Percentiles rank a stretch among this genome's conserved stretches.
These are phyloP conservation scores for Monosporascus sp. DNA, from an alignment of 2,329 filamentous ascomycete genomes.

Conservation along the genomic window DNA sequence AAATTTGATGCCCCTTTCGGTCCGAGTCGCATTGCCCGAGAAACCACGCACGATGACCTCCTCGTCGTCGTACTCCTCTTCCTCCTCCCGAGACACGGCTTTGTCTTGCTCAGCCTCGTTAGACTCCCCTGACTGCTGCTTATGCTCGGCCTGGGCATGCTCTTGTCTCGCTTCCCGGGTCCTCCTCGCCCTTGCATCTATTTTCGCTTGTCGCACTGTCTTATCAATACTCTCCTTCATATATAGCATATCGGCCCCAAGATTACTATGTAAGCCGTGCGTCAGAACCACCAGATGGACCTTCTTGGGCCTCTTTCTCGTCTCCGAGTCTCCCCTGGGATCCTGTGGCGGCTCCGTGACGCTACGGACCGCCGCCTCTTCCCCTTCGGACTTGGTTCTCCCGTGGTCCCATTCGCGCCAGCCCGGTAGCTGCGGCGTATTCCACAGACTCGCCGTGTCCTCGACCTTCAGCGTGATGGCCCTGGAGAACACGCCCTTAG, in stretches of 20 bases:
- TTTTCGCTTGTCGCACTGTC: conserved; percentile 67
- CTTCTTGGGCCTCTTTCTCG: conserved; percentile 58
- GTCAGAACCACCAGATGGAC: conserved; percentile 90
- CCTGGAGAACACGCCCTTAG: conserved; percentile 76
- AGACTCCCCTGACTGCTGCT: conserved; percentile 22
- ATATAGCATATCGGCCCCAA: conserved; percentile 94
- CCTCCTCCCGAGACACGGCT: conserved; percentile 28
- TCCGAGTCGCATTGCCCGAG: conserved; percentile 81
- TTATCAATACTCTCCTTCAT: conserved; percentile 96
- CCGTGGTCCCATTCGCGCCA: conserved; percentile 43
- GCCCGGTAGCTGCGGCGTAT: conserved; percentile 75
- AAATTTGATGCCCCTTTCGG: conserved; percentile 94
- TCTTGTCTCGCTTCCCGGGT: conserved; percentile 37
- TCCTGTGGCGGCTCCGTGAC: conserved; percentile 13
- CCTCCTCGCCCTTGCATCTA: conserved; percentile 60
- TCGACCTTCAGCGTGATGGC: conserved; percentile 75
- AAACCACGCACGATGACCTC: conserved; percentile 88
- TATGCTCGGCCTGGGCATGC: conserved; percentile 13
- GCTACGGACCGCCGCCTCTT: conserved; percentile 14
- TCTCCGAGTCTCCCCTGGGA: conserved; percentile 14
- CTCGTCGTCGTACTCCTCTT: conserved; percentile 66
- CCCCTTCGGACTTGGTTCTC: conserved; percentile 21
- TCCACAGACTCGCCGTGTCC: conserved; percentile 87
- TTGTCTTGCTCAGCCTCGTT: conserved; percentile 11
- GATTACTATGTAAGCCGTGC: conserved; percentile 91